phyloP scores from a whole-genome alignment of 352 stramenopile species.

The Discostella stelligera region DNA sequence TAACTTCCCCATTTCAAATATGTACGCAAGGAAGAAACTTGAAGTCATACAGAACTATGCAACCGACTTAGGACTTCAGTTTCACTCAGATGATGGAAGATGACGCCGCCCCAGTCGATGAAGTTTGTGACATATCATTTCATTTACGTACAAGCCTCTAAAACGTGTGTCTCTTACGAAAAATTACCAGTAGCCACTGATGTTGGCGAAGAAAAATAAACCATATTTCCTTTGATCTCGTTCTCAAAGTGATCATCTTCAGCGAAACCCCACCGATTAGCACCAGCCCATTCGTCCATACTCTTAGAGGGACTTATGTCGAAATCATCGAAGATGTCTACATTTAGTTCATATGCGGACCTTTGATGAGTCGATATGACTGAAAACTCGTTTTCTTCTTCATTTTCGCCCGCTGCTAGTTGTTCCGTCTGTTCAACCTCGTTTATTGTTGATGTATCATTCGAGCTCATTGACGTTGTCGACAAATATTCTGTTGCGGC shows the following conservation, averaged over 20 bases:
- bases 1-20: slow-evolving; percentile 19
- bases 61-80: not conserved
- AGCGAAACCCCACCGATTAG: slow-evolving; percentile 30
- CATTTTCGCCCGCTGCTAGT: not conserved
- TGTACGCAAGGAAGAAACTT: slow-evolving; percentile 34
- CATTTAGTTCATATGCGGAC: slow-evolving; percentile 13
- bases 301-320: slow-evolving; percentile 16
- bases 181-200: not conserved
- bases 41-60: slow-evolving; percentile 17
- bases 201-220: slow-evolving; percentile 11
- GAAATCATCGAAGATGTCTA: slow-evolving; percentile 11
- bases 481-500: slow-evolving; percentile 10
- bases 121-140: not conserved
- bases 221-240: slow-evolving; percentile 4
- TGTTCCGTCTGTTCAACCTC: not conserved
- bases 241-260: slow-evolving; percentile 1
- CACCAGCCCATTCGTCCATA: slow-evolving; percentile 15
- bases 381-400: slow-evolving; percentile 37
- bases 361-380: slow-evolving; percentile 36
- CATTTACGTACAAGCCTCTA: no score
- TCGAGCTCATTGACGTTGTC: slow-evolving; percentile 12
- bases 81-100: not conserved
- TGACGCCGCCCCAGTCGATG: not conserved
- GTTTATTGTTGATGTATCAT: not conserved
- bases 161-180: not conserved